Evolutionary conservation across 1,139 yeast species (phyloP).

Genomic region (Candida sanyaensis): DNA sequence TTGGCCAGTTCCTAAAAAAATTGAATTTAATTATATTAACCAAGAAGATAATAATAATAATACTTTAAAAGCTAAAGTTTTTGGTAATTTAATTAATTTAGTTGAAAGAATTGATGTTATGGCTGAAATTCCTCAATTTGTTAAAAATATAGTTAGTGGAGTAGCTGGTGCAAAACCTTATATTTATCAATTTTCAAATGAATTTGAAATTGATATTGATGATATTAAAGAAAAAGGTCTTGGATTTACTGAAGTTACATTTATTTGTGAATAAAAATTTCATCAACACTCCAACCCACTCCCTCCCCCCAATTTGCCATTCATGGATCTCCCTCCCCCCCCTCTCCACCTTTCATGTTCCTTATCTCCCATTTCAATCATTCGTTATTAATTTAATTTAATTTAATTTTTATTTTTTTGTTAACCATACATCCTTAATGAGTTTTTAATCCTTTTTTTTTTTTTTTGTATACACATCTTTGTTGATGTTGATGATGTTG

Average conservation of each 20-base stretch:
- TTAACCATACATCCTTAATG: neutral
- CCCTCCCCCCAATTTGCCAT: too few relatives aligned
- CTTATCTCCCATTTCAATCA: too few relatives aligned
- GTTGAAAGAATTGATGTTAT: conserved; percentile 95
- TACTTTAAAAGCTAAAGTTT: conserved; percentile 47
- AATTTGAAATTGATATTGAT: conserved; percentile 40
- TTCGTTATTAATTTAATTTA: neutral
- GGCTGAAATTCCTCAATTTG: conserved; percentile 95
- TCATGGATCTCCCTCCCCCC: neutral
- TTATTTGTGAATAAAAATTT: conserved; percentile 57
- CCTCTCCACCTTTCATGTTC: too few relatives aligned
- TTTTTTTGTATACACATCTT: neutral
- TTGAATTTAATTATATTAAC: conserved; percentile 59
- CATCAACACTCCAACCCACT: too few relatives aligned
- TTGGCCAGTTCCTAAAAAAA: conserved; percentile 83
- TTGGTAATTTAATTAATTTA: conserved; percentile 57
- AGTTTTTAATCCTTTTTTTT: neutral
- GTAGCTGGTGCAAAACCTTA: conserved; percentile 95
- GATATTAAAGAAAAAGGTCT: conserved; percentile 57
- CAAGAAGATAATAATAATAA: too few relatives aligned
- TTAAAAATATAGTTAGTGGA: conserved; percentile 89
- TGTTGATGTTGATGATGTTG: too few relatives aligned
- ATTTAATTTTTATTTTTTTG: neutral
- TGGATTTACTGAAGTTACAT: conserved; percentile 83
- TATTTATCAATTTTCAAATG: conserved; percentile 85